Evolutionary conservation across 805 yeast species (phyloP).

Genomic region (Tetrapisispora pingtungensis): DNA sequence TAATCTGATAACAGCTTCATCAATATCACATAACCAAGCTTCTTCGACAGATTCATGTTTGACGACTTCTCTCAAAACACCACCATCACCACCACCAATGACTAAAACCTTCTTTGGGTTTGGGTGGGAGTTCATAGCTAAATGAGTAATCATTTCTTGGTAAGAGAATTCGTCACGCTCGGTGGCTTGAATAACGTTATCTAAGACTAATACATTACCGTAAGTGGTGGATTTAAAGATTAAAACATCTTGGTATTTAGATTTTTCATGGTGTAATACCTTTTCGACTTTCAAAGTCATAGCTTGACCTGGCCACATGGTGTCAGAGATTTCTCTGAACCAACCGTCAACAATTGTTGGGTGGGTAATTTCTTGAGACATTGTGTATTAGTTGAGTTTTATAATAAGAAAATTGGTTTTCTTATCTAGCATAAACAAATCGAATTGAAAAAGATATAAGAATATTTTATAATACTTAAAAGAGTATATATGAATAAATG

Average conservation of each 20-base stretch:
- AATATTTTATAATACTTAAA: no score
- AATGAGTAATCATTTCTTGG: conserved; percentile 96
- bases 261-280: conserved; percentile 72
- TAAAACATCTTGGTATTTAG: conserved; percentile 86
- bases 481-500: no score
- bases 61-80: conserved; percentile 89
- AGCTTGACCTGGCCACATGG: conserved; percentile 99
- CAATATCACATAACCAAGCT: conserved; percentile 90
- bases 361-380: conserved; percentile 32
- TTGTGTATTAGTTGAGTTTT: conserved; percentile 2
- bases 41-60: conserved; percentile 81
- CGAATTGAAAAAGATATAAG: no score
- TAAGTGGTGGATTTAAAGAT: conserved; percentile 88
- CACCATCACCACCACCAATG: conserved; percentile 99
- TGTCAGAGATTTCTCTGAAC: conserved; percentile 91
- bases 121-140: conserved; percentile 87
- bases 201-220: conserved; percentile 92
- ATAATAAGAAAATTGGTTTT: neutral
- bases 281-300: conserved; percentile 83
- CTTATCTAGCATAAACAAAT: no score
- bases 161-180: conserved; percentile 96
- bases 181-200: conserved; percentile 90
- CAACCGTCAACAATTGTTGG: conserved; percentile 62
- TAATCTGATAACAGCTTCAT: conserved; percentile 81
- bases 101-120: conserved; percentile 89